Evolutionary conservation across 495 filamentous ascomycete genomes (phyloP).

Genomic region (Neurospora sp.): DNA sequence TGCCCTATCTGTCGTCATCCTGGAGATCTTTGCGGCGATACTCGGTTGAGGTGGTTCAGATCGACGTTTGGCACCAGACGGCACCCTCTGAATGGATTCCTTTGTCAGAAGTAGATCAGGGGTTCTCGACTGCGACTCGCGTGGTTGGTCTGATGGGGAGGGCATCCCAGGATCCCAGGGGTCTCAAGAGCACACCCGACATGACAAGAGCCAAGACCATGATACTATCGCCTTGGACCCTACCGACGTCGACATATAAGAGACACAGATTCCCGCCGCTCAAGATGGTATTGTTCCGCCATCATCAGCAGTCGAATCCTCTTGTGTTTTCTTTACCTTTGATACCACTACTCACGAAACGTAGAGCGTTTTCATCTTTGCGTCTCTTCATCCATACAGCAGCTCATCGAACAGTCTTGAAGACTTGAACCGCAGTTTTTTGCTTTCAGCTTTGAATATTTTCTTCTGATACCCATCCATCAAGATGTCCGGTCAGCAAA

Average conservation of each 20-base stretch:
- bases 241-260: background rate
- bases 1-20: background rate
- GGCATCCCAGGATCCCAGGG: background rate
- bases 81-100: background rate
- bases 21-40: background rate
- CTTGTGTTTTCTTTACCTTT: background rate
- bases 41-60: background rate
- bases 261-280: background rate
- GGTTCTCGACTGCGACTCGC: background rate
- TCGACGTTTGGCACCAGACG: background rate
- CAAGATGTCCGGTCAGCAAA: background rate
- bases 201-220: background rate
- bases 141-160: background rate
- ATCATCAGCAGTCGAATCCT: background rate
- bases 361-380: background rate
- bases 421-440: background rate
- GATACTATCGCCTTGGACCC: background rate
- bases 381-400: background rate
- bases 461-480: background rate
- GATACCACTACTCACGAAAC: background rate
- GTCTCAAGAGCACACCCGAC: background rate
- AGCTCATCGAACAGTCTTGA: background rate
- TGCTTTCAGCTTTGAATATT: background rate
- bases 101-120: background rate
- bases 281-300: background rate